Base-by-base conservation (phyloP, 2,329 filamentous ascomycete genomes). In the Aspergillus fructus region DNA sequence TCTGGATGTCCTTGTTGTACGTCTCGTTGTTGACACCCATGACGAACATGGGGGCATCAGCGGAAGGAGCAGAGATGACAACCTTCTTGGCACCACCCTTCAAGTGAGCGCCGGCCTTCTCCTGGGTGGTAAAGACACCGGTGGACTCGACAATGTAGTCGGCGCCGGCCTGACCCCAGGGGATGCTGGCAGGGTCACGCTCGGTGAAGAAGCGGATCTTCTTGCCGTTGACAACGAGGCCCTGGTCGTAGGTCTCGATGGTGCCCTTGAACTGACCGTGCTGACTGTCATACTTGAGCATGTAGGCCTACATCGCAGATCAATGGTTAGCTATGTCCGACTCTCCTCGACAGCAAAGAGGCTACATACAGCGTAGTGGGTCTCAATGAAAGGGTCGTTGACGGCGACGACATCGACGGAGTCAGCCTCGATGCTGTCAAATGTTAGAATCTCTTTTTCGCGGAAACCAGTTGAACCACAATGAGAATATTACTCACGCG, bases 351-450 rank as follows among this genome's bases (percentile, higher is more conserved):
- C 52, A 33, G 3, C 12, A 7, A 17, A 24, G 12, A 47, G 17
- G 17, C 13, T 56, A 89, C 92, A 84, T 88, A 96, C 93, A 79
- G 94, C 94, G 82, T 97, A 97, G 80, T 93, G 83, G 74, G 90
- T 86, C 82, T 97, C 93, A 82, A 99, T 97, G 89, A 99, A 97
- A 72, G 94, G 94, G 80, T 97, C 94, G 86, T 99, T 97, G 83
- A 97, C 91, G 72, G 94, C 93, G 74, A 97, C 91, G 73, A 99
- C 85, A 73, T 96, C 85, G 76, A 97, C 90, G 42, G 46, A 11
- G 60, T 96, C 89, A 82, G 93, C 89, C 87, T 96, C 89, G 76
- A 96, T 78, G 74, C 86, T 88, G 71, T 52, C 51, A 41, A 49
- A 8, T 54, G 60, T 58, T 56, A 59, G 56, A 49, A 47, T 37